Evolutionary conservation across 2,329 filamentous ascomycete genomes (phyloP), one percentile per base, ranked within the genome.

Genomic region (Thielaviopsis populi): DNA sequence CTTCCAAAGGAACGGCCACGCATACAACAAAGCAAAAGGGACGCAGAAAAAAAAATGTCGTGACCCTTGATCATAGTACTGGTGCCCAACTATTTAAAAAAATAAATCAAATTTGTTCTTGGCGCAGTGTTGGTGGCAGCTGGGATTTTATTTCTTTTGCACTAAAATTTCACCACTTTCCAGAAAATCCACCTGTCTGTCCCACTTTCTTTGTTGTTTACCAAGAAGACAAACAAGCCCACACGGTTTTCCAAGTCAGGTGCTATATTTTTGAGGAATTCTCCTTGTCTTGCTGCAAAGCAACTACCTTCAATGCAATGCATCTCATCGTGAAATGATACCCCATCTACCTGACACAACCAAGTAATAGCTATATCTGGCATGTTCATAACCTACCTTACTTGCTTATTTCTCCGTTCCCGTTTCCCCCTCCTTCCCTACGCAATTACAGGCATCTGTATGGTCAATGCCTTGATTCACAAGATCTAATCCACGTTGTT

Each of bases 81-180:
- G 33, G 33, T 53, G 48, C 50, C 50, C 50, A 54, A 54, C 50
- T 24, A 56, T n/a, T n/a, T n/a, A 56, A 13, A 15, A 30, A 22
- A 33, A 30, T 56, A 56, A 56, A 56, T 56, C 24, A 56, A 19
- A 37, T 13, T 56, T 56, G 33, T 56, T 56, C 50, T 56, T 56
- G 50, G 50, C 50, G 10, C 17, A 24, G 50, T 24, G 24, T 54
- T 15, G 50, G 17, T 30, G 27, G 15, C 15, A 56, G 11, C 50
- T 7, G 15, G 50, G 24, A 33, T 54, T 33, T 54, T 5, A 3
- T 33, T 30, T 19, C 15, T 48, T 48, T 48, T 22, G 22, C n/a
- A 11, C 46, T n/a, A 7, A 48, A 15, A 22, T 48, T 48, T 48
- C 5, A 4, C 3, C n/a, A 11, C 5, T 22, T 24, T 24, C 3